These are phyloP conservation scores for Fraxinus latifolia DNA, from an alignment of 305 asterid genomes.

Conservation along the genomic window DNA sequence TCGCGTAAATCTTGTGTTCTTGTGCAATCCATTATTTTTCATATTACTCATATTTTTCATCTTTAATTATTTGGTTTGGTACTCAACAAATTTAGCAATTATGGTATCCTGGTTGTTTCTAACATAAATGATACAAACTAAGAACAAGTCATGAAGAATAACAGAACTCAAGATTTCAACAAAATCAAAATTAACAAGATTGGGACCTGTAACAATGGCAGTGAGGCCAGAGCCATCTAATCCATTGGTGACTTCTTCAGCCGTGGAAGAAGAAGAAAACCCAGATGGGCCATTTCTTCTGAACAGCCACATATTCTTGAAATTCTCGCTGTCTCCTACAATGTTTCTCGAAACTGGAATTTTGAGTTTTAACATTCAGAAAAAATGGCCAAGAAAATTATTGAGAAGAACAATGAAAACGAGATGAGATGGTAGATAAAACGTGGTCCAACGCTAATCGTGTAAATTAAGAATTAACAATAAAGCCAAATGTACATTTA, in stretches of 20 bases:
- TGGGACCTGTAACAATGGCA: slow-evolving; percentile 76
- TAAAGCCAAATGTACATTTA: not conserved
- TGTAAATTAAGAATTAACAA: not conserved
- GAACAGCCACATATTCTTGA: slow-evolving; percentile 46
- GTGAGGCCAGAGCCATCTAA: slow-evolving; percentile 73
- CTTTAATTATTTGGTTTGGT: not conserved
- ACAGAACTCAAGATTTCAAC: not conserved
- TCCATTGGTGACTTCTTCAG: slow-evolving; percentile 70
- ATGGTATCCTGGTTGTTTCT: not conserved
- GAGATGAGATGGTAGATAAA: not conserved
- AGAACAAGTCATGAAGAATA: not conserved
- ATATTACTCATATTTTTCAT: not conserved
- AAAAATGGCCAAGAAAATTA: not conserved
- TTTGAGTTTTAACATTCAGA: not conserved
- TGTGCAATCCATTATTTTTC: not conserved
- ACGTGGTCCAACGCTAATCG: not conserved
- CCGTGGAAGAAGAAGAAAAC: slow-evolving; percentile 62
- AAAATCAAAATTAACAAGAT: not conserved
- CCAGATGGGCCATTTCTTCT: slow-evolving; percentile 56
- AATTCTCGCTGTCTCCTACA: not conserved
- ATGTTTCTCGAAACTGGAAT: not conserved
- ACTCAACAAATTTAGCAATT: not conserved
- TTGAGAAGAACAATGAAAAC: not conserved
- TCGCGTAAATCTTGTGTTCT: not conserved
- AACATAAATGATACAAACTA: not conserved